Evolutionary conservation across 2,329 filamentous ascomycete species (phyloP), one percentile per base, ranked within the genome.

Genomic region (Neofusicoccum sp.): DNA sequence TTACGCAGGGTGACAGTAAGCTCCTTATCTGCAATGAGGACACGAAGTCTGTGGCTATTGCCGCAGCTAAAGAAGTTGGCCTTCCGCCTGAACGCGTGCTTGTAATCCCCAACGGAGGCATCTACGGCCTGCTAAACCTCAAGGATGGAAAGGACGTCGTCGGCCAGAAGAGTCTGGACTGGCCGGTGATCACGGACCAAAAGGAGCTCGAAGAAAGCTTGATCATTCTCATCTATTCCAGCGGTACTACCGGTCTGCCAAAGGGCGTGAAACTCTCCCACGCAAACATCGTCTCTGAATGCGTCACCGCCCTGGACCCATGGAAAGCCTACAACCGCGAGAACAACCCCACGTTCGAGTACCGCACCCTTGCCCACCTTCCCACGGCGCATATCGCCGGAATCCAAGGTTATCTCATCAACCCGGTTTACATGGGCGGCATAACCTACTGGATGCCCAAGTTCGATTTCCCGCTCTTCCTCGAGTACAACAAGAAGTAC

Each of bases 371-470:
- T 3, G 79, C 77, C 0, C 79, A 81, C 64, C 70, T 81, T 0
- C 79, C 79, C 0, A 72, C 73, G 9, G 77, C 77, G 3, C 79
- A 82, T 64, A 80, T 81, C 44, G 78, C 79, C 0, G 79, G 79
- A 0, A 73, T 79, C 14, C 75, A 78, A 67, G 78, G 78, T 44
- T 80, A 80, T 63, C 73, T 80, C 6, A 69, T 80, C 60, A 78
- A 76, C 54, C 77, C 78, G 0, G 73, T 79, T 63, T 73, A 73
- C 63, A 65, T 73, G 63, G 73, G 71, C 34, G 75, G 75, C 2
- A 64, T 69, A 4, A 69, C 83, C 2, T 87, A 84, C 75, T 88
- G 85, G 85, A 87, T 88, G 85, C 75, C 79, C 3, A 78, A 76
- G 41, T 88, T 88, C 68, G 79, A 84, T 62, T 84, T 85, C 62